phyloP scores from a whole-genome alignment of 768 basidiomycete species.

The Hemileccinum impolitum region DNA sequence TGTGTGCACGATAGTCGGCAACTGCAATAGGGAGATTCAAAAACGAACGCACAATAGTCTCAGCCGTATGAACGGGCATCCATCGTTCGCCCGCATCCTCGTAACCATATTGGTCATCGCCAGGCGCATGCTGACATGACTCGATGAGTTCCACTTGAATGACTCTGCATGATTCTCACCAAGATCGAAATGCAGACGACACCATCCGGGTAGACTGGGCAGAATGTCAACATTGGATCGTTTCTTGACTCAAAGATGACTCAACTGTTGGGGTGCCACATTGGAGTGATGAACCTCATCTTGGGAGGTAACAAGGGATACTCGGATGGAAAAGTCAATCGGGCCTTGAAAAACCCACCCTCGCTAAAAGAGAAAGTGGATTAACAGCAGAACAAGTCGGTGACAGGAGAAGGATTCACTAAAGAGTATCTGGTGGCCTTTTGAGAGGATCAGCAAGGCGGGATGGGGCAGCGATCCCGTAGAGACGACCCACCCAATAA shows the following conservation, averaged over 20 bases:
- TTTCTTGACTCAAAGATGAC: conserved; percentile 23
- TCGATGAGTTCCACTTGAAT: conserved; percentile 1
- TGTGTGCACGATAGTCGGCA: conserved; percentile 31
- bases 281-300: conserved; percentile 92
- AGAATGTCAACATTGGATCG: neutral
- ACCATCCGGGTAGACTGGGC: conserved; percentile 86
- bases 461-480: conserved; percentile 10
- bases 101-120: conserved; percentile 95
- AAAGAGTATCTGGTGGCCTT: conserved; percentile 90
- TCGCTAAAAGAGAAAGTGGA: conserved; percentile 51
- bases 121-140: conserved; percentile 76
- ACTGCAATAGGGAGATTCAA: neutral
- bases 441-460: conserved; percentile 15
- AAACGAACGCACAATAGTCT: conserved; percentile 74
- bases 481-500: conserved; percentile 71
- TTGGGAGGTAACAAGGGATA: conserved; percentile 91
- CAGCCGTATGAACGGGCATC: conserved; percentile 96
- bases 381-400: conserved; percentile 2
- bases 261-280: conserved; percentile 97
- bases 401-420: conserved; percentile 48
- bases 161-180: conserved; percentile 37
- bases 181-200: conserved; percentile 96
- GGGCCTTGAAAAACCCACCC: conserved; percentile 93
- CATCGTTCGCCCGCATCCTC: conserved; percentile 97
- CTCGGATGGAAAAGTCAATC: conserved; percentile 84